Evolutionary conservation across 257 asterid species (phyloP).

Genomic region (Nicotiana undulata): DNA sequence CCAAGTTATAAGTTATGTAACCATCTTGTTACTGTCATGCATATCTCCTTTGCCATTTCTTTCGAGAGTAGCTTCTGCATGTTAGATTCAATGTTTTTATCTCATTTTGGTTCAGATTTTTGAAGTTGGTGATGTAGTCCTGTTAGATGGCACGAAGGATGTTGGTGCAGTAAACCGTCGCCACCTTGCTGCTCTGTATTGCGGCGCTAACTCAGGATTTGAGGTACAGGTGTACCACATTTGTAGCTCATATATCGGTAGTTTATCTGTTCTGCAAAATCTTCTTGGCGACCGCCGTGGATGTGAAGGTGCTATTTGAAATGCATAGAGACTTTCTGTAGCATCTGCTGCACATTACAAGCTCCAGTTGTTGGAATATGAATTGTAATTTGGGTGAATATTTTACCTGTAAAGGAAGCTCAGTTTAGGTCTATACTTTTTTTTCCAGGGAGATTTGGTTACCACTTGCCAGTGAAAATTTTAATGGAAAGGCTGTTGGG

Average conservation of each 20-base stretch:
- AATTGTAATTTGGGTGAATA: neutral
- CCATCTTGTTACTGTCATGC: neutral
- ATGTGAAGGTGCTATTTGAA: too few relatives aligned
- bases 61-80: neutral
- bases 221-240: slow-evolving; percentile 42
- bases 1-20: neutral
- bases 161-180: slow-evolving; percentile 81
- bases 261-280: too few relatives aligned
- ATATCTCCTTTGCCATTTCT: neutral
- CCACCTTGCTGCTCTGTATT: slow-evolving; percentile 67
- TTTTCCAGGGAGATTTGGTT: neutral
- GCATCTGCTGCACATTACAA: neutral
- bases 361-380: neutral
- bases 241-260: neutral
- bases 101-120: slow-evolving; percentile 42
- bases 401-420: neutral
- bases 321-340: too few relatives aligned
- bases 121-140: slow-evolving; percentile 88
- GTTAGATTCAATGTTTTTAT: neutral
- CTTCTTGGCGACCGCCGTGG: too few relatives aligned
- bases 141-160: slow-evolving; percentile 53
- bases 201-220: slow-evolving; percentile 86
- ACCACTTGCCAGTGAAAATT: neutral
- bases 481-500: neutral
- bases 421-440: neutral